phyloP scores from a whole-genome alignment of 2,329 filamentous ascomycete genomes.

The Rutstroemia sp. region DNA sequence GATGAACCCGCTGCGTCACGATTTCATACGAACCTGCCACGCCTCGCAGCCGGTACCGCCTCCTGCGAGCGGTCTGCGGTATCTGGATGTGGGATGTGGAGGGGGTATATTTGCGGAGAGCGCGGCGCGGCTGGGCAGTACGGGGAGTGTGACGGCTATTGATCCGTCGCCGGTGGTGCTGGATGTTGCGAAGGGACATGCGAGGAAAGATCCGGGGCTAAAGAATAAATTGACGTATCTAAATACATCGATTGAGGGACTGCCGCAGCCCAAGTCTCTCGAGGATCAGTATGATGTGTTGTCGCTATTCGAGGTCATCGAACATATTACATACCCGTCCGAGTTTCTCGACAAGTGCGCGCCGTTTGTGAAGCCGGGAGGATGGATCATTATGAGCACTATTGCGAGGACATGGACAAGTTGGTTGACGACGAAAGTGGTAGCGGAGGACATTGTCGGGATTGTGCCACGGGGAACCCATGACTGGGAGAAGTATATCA shows the following conservation, averaged over 20 bases:
- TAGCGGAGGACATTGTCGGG: slow-evolving; percentile 79
- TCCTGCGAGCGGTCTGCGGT: slow-evolving; percentile 45
- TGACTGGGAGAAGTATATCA: slow-evolving; percentile 94
- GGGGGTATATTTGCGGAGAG: slow-evolving; percentile 94
- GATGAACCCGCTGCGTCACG: slow-evolving; percentile 95
- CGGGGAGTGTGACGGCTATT: slow-evolving; percentile 62
- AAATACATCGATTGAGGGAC: slow-evolving; percentile 69
- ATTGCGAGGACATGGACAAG: slow-evolving; percentile 85
- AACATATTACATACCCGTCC: slow-evolving; percentile 75
- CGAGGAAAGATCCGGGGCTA: slow-evolving; percentile 64
- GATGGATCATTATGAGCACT: slow-evolving; percentile 88
- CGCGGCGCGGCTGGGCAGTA: slow-evolving; percentile 60
- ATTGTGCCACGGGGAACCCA: slow-evolving; percentile 92
- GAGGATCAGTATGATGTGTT: slow-evolving; percentile 66
- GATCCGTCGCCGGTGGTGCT: slow-evolving; percentile 72
- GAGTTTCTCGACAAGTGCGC: slow-evolving; percentile 66
- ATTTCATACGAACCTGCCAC: slow-evolving; percentile 76
- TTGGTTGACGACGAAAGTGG: slow-evolving; percentile 86
- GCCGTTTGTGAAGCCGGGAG: slow-evolving; percentile 76
- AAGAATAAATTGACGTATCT: slow-evolving; percentile 59
- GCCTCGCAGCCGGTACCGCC: slow-evolving; percentile 41
- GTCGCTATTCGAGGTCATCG: slow-evolving; percentile 87
- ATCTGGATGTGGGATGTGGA: slow-evolving; percentile 90
- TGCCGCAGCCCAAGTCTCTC: slow-evolving; percentile 37
- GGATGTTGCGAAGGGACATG: slow-evolving; percentile 68